A percentile compares a stretch with the other conserved stretches of the same genome.
Evolutionary conservation across 208 protist species (phyloP).

Genomic region (Herpetomonas tarakana): DNA sequence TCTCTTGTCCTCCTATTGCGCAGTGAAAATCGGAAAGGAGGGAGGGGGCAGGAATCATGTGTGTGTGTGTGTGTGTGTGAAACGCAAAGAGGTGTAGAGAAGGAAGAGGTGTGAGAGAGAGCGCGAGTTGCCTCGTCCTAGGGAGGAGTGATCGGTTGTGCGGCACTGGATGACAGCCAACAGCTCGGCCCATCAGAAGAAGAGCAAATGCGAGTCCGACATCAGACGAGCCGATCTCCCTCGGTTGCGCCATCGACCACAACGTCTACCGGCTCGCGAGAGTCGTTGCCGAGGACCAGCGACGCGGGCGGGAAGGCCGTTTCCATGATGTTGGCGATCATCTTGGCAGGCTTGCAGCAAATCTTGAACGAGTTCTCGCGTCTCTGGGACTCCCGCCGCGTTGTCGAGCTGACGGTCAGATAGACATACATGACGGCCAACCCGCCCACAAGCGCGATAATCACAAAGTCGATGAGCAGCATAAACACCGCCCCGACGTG

Average conservation of each 20-base stretch:
- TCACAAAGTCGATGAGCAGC: slow-evolving; percentile 36
- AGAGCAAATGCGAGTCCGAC: background rate
- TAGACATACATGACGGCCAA: slow-evolving; percentile 52
- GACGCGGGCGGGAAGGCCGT: slow-evolving; percentile 13
- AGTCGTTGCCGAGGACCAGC: background rate
- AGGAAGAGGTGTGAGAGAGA: background rate
- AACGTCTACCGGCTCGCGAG: background rate
- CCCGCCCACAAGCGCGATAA: slow-evolving; percentile 52
- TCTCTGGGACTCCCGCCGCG: slow-evolving; percentile 35
- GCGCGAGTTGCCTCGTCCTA: too few relatives aligned
- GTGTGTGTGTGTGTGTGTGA: slow-evolving; percentile 1
- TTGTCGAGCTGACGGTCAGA: slow-evolving; percentile 52
- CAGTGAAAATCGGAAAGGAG: too few relatives aligned
- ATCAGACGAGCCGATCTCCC: background rate
- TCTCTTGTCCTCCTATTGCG: too few relatives aligned
- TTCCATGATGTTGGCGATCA: slow-evolving; percentile 4
- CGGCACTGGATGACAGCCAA: too few relatives aligned
- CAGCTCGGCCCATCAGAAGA: too few relatives aligned
- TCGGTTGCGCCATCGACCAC: background rate
- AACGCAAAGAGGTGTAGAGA: too few relatives aligned
- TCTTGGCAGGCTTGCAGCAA: slow-evolving; percentile 23
- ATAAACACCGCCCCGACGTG: slow-evolving; percentile 28
- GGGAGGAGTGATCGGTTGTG: too few relatives aligned
- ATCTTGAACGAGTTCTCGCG: slow-evolving; percentile 22
- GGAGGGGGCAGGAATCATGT: too few relatives aligned